Percentiles rank a stretch among this genome's conserved stretches.
These are phyloP conservation scores for Mucor indicus DNA, from an alignment of 371 early-diverging fungal genomes.

Conservation along the genomic window DNA sequence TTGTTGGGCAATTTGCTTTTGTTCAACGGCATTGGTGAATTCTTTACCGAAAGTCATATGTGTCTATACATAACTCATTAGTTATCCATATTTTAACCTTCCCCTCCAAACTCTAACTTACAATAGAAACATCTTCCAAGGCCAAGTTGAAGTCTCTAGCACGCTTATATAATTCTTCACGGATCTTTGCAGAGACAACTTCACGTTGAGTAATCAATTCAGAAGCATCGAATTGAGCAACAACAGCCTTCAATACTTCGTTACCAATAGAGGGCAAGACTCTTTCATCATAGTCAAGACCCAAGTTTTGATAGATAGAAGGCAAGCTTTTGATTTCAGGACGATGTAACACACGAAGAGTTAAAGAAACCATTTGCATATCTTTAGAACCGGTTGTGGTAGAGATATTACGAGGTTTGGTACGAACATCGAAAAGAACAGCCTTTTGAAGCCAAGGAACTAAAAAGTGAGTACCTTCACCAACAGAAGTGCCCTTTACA, in stretches of 20 bases:
- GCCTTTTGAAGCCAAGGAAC: constrained; percentile 90
- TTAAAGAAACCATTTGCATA: constrained; percentile 93
- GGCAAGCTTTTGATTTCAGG: constrained; percentile 81
- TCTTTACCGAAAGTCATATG: constrained; percentile 97
- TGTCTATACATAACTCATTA: no score
- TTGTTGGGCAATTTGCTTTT: constrained; percentile 93
- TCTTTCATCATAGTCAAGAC: constrained; percentile 96
- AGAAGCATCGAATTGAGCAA: constrained; percentile 97
- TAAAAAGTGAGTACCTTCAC: constrained; percentile 97
- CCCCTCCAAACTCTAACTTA: no score
- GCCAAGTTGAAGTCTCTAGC: constrained; percentile 93
- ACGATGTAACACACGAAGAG: constrained; percentile 92
- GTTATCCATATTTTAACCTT: no score
- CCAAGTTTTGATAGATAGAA: constrained; percentile 86
- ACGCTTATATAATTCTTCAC: constrained; percentile 91
- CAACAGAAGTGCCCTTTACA: constrained; percentile 73
- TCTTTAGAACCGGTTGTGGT: constrained; percentile 89
- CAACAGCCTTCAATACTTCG: constrained; percentile 96
- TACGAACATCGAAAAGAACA: constrained; percentile 85
- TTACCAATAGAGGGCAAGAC: constrained; percentile 98
- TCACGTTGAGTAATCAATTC: constrained; percentile 99
- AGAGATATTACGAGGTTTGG: constrained; percentile 93
- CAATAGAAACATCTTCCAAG: constrained; percentile 97
- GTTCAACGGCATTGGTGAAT: constrained; percentile 90
- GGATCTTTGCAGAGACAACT: constrained; percentile 89